These are phyloP conservation scores for Knoxia roxburghii DNA, from an alignment of 257 asterid species.

Conservation along the genomic window DNA sequence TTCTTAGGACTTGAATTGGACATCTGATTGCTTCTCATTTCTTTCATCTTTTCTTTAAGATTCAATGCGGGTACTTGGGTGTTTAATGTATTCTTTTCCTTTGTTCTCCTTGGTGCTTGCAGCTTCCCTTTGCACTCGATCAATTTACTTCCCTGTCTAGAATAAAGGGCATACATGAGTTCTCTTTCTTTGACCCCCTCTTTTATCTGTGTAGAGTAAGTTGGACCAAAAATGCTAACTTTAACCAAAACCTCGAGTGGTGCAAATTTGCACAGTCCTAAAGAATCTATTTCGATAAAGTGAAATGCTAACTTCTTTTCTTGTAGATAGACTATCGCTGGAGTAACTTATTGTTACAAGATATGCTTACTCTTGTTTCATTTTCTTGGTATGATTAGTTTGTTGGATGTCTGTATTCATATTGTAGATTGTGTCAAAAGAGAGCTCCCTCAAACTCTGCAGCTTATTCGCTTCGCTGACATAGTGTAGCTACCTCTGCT, in stretches of 20 bases:
- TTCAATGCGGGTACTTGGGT: background rate
- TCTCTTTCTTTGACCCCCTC: background rate
- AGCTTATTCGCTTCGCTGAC: background rate
- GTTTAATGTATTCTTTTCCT: background rate
- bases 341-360: no score
- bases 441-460: conserved; percentile 2
- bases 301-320: background rate
- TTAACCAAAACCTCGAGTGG: no score
- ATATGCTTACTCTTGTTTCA: no score
- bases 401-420: background rate
- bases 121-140: background rate
- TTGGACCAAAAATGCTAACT: no score
- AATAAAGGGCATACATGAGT: background rate
- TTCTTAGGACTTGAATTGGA: background rate
- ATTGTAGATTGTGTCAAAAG: background rate
- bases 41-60: background rate
- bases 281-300: no score
- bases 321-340: background rate
- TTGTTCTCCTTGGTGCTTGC: background rate
- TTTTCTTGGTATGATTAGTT: no score
- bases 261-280: no score
- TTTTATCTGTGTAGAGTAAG: background rate
- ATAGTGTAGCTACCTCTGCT: background rate
- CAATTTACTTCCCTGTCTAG: background rate
- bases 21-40: background rate